Conservation (phyloP, 305 asterid species). For the Solanum hybrid region DNA sequence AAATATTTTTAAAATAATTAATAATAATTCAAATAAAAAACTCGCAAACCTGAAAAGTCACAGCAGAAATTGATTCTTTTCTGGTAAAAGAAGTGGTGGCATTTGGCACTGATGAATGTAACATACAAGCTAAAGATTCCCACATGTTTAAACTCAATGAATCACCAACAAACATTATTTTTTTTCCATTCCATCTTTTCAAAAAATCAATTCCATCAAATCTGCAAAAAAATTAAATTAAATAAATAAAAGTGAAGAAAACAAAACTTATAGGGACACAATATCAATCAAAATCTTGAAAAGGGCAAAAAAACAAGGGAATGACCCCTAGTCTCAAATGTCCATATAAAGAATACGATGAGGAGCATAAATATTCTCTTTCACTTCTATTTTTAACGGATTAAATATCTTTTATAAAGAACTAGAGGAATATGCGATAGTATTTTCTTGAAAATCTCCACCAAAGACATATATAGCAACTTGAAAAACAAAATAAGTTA, state of each 20-base stretch:
- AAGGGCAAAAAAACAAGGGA: background rate
- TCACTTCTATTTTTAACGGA: background rate
- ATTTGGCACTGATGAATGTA: conserved; percentile 43
- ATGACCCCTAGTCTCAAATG: background rate
- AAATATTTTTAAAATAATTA: no score
- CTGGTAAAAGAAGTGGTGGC: conserved; percentile 17
- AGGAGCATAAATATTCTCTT: background rate
- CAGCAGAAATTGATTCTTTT: conserved; percentile 32
- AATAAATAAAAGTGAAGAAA: background rate
- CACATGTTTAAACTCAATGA: conserved; percentile 77
- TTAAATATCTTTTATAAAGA: background rate
- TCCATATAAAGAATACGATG: background rate
- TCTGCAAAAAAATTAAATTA: conserved; percentile 15
- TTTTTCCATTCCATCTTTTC: conserved; percentile 52
- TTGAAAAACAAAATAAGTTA: background rate
- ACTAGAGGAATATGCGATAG: background rate
- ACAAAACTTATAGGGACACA: background rate
- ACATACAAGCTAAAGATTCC: conserved; percentile 59
- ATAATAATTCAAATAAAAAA: no score
- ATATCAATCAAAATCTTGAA: background rate
- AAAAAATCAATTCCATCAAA: conserved; percentile 57
- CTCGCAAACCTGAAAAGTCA: conserved; percentile 41
- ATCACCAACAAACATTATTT: conserved; percentile 75
- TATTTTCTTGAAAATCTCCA: background rate
- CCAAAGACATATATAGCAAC: background rate